Evolutionary conservation across 2,329 filamentous ascomycete genomes (phyloP), one percentile per base, ranked within the genome.

Genomic region (Xylariaceae sp.): DNA sequence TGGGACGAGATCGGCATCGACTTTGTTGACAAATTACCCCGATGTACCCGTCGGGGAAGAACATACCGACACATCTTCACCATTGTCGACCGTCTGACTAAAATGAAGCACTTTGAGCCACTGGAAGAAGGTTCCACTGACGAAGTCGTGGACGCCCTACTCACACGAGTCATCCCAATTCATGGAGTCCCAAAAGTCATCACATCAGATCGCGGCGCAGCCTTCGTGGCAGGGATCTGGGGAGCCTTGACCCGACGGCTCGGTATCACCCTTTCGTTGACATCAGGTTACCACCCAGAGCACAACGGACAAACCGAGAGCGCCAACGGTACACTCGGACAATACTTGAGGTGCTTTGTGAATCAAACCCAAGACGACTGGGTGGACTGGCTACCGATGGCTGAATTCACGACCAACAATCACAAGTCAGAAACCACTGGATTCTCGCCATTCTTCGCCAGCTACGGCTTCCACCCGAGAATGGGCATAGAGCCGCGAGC

Each of bases 361-460:
- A n/a, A n/a, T n/a, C n/a, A n/a, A n/a, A n/a, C 12, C 21, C 32
- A 41, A 29, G 24, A 43, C 31, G 31, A 43, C 28, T 41, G 31
- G 40, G 38, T 38, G 16, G n/a, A 36, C 8, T 27, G 7, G 7
- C 13, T 27, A 13, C 25, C 25, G 6, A 14, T 14, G 9, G 25
- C 25, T 6, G 25, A 27, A 27, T 27, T 27, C 13, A 13, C 25
- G 7, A 14, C 25, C 13, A 27, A 29, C 16, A 29, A 17, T 15
- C 6, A 15, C 28, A 19, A 17, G 16, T 29, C 28, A 16, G 5
- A 7, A 6, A 6, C 14, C 6, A 29, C 28, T 8, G 25, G 25
- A 8, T 6, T 27, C 9, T 17, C 28, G 14, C 28, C 15, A 13
- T 29, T 29, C 18, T 17, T 17, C 5, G 28, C 28, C 14, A 29